Conservation (phyloP, 768 basidiomycete species). For the Mycena galopus region DNA sequence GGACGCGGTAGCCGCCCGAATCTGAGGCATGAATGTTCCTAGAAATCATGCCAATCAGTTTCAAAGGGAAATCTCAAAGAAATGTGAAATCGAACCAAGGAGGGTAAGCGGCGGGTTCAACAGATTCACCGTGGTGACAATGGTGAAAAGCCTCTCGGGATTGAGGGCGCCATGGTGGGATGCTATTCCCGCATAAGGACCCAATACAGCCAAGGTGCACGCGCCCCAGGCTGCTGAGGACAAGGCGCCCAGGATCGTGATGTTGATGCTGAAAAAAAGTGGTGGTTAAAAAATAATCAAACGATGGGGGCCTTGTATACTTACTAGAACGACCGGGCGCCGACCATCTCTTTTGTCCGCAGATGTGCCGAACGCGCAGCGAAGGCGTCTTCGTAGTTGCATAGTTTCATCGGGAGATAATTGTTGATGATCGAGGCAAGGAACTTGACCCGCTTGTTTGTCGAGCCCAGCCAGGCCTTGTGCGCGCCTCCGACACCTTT, state of each 20-base stretch:
- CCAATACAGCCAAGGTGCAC: slow-evolving; percentile 21
- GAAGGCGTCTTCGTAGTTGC: slow-evolving; percentile 21
- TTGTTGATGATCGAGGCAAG: slow-evolving; percentile 23
- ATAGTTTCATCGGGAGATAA: slow-evolving; percentile 25
- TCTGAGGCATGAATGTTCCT: slow-evolving; percentile 12
- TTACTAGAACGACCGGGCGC: slow-evolving; percentile 27
- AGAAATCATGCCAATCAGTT: background rate
- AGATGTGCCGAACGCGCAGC: background rate
- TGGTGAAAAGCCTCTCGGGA: slow-evolving; percentile 22
- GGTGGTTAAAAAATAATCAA: background rate
- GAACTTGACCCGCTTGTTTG: slow-evolving; percentile 32
- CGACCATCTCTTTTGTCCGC: slow-evolving; percentile 22
- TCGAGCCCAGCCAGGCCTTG: slow-evolving; percentile 13
- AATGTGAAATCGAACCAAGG: background rate
- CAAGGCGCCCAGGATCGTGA: slow-evolving; percentile 24
- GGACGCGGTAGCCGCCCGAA: slow-evolving; percentile 13
- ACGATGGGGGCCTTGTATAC: background rate
- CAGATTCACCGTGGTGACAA: slow-evolving; percentile 19
- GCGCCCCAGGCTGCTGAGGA: slow-evolving; percentile 8
- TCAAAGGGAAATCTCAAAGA: background rate
- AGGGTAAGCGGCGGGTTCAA: slow-evolving; percentile 8
- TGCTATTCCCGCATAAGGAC: slow-evolving; percentile 23
- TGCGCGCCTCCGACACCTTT: slow-evolving; percentile 18
- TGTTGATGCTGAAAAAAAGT: slow-evolving; percentile 17
- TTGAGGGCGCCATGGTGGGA: slow-evolving; percentile 12